phyloP scores from a whole-genome alignment of 257 asterid species.

The Forsythia suspensa region DNA sequence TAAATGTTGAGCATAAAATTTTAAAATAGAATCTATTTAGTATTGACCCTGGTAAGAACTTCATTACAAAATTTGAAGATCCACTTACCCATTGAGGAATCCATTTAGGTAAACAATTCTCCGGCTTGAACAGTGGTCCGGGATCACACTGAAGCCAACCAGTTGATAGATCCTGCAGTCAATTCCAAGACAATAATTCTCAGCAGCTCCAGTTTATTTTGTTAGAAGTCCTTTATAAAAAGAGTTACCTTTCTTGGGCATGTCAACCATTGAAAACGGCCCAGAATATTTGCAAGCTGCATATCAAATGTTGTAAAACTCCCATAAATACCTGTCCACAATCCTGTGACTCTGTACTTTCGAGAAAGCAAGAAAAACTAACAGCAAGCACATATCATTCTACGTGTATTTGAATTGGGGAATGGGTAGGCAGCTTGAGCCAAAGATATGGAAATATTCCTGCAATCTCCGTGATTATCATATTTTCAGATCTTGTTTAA shows the following conservation, averaged over 20 bases:
- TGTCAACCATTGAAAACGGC: conserved; percentile 61
- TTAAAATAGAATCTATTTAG: background rate
- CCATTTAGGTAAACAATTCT: conserved; percentile 39
- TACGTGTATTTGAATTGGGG: too few relatives aligned
- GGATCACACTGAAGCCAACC: conserved; percentile 74
- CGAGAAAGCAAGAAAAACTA: too few relatives aligned
- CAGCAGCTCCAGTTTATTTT: background rate
- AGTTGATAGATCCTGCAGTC: conserved; percentile 57
- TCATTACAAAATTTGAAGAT: background rate
- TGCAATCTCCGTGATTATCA: background rate
- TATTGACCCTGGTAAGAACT: background rate
- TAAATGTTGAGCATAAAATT: too few relatives aligned
- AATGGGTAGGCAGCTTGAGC: too few relatives aligned
- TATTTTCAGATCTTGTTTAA: too few relatives aligned
- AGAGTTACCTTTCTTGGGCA: conserved; percentile 65
- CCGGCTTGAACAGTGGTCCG: conserved; percentile 54
- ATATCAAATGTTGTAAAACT: background rate
- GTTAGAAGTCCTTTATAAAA: background rate
- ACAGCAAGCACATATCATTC: too few relatives aligned
- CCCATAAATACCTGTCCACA: background rate
- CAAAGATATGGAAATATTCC: too few relatives aligned
- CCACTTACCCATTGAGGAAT: conserved; percentile 45
- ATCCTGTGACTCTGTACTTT: too few relatives aligned
- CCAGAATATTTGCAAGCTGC: conserved; percentile 57
- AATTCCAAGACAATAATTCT: conserved; percentile 24